These are phyloP conservation scores for Monascus purpureus DNA, from an alignment of 495 filamentous ascomycete species.

Conservation along the genomic window DNA sequence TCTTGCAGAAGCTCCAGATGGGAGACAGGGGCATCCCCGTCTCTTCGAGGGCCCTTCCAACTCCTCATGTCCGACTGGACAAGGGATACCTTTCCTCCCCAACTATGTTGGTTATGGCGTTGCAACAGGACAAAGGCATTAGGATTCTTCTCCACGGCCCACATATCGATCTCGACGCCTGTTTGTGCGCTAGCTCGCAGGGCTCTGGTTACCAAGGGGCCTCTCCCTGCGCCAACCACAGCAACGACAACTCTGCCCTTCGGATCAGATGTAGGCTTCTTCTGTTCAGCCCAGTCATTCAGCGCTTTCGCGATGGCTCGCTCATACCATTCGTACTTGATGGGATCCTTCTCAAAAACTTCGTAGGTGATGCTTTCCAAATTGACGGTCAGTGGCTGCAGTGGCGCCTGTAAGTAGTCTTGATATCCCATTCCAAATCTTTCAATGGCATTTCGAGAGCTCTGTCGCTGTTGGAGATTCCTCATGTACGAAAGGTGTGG, in stretches of 20 bases:
- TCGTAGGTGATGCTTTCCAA: conserved; percentile 96
- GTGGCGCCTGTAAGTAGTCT: conserved; percentile 85
- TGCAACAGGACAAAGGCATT: conserved; percentile 91
- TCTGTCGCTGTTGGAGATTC: conserved; percentile 73
- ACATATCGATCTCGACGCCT: conserved; percentile 64
- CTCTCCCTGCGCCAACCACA: conserved; percentile 84
- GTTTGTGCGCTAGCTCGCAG: conserved; percentile 64
- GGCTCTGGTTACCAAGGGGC: conserved; percentile 77
- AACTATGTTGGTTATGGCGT: conserved; percentile 62
- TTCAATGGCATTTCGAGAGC: conserved; percentile 47
- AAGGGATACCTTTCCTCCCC: conserved; percentile 62
- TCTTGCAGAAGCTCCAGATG: conserved; percentile 3
- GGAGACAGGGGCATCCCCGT: conserved; percentile 2
- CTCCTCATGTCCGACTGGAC: conserved; percentile 95
- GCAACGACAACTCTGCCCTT: conserved; percentile 70
- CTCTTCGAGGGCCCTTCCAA: conserved; percentile 58
- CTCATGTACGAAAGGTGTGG: conserved; percentile 70
- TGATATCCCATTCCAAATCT: conserved; percentile 68
- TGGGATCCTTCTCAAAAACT: conserved; percentile 94
- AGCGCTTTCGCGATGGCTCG: conserved; percentile 68
- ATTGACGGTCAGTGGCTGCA: conserved; percentile 92
- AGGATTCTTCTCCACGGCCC: conserved; percentile 95
- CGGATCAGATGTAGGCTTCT: conserved; percentile 56
- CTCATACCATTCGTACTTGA: conserved; percentile 97
- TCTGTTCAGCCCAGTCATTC: conserved; percentile 57